Base-by-base conservation (phyloP, 2,329 filamentous ascomycete genomes). In the Chrysoporthe austroafricana region DNA sequence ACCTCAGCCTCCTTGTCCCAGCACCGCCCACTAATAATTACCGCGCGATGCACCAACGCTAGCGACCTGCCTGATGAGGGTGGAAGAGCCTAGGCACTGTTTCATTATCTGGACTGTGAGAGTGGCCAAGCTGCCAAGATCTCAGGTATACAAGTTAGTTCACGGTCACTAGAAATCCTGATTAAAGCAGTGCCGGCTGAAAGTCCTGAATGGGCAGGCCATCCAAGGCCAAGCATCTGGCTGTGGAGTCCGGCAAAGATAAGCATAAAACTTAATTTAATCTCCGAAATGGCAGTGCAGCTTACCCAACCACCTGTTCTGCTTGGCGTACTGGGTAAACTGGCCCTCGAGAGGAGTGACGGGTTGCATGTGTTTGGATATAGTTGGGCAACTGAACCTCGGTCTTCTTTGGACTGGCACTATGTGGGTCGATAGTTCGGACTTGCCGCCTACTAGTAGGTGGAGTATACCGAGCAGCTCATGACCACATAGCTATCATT, bases 241-340 rank as follows among this genome's bases (percentile, higher is more conserved):
- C 14, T 34, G 34, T 57, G 54, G 54, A 4, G 34, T n/a, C 16
- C 6, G 32, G 44, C 18, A 36, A 11, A 34, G 46, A 50, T 62
- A 62, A 62, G 60, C 60, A 62, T 62, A 62, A 62, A 62, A 26
- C 43, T n/a, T 62, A 62, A 48, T 50, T 39, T 62, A 62, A 36
- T 34, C 26, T 50, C 54, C 54, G 54, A 39, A 9, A 57, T 57
- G 32, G 39, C 32, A 39, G 9, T 39, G 32, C 13, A 39, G 32
- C 32, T 34, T 18, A 32, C 4, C 3, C 54, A 39, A 11, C 34
- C 8, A 39, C 54, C 32, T 57, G 32, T 16, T 21, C 18, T 3
- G 32, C n/a, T 14, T 34, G 54, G 54, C 39, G n/a, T 16, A 26
- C 26, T 26, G 26, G 26, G 26, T n/a, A 57, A 5, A 14, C 6